Evolutionary conservation across 2,329 filamentous ascomycete species (phyloP).

Genomic region (Byssothecium circinans): DNA sequence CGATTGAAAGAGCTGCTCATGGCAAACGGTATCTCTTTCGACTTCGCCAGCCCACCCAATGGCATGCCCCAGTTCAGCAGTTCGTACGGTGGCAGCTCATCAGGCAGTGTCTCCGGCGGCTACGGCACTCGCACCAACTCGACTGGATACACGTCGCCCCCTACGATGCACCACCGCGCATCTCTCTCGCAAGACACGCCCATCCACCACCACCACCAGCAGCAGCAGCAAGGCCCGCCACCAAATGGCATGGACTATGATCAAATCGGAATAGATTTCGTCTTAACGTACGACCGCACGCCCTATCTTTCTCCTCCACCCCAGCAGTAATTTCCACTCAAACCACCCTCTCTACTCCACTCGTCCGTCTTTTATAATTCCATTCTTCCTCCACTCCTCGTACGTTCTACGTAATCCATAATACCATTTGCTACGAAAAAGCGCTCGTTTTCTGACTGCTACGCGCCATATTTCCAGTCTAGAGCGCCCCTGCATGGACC

Average conservation of each 20-base stretch:
- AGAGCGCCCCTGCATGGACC: slow-evolving; percentile 91
- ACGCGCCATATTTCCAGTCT: slow-evolving; percentile 57
- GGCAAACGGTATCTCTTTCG: slow-evolving; percentile 61
- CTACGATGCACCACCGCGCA: slow-evolving; percentile 35
- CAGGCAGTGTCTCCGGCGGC: slow-evolving; percentile 64
- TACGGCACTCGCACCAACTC: slow-evolving; percentile 55
- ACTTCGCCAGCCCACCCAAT: slow-evolving; percentile 45
- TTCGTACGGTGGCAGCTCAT: slow-evolving; percentile 48
- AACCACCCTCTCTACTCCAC: neutral
- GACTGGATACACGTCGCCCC: slow-evolving; percentile 51
- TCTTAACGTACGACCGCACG: slow-evolving; percentile 80
- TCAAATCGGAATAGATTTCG: slow-evolving; percentile 85
- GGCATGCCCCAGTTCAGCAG: slow-evolving; percentile 42
- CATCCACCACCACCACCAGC: slow-evolving; percentile 24
- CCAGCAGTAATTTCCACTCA: slow-evolving; percentile 36
- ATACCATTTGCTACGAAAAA: slow-evolving; percentile 2
- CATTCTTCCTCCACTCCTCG: slow-evolving; percentile 18
- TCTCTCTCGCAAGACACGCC: slow-evolving; percentile 32
- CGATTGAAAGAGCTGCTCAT: slow-evolving; percentile 67
- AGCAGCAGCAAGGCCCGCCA: slow-evolving; percentile 26
- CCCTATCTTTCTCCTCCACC: slow-evolving; percentile 56
- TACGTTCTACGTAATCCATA: slow-evolving; percentile 29
- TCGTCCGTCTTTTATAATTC: slow-evolving; percentile 21
- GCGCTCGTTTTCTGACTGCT: slow-evolving; percentile 35
- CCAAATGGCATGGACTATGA: slow-evolving; percentile 67